Evolutionary conservation across 2,329 filamentous ascomycete species (phyloP).

Genomic region (Scopulariopsis brevicaulis): DNA sequence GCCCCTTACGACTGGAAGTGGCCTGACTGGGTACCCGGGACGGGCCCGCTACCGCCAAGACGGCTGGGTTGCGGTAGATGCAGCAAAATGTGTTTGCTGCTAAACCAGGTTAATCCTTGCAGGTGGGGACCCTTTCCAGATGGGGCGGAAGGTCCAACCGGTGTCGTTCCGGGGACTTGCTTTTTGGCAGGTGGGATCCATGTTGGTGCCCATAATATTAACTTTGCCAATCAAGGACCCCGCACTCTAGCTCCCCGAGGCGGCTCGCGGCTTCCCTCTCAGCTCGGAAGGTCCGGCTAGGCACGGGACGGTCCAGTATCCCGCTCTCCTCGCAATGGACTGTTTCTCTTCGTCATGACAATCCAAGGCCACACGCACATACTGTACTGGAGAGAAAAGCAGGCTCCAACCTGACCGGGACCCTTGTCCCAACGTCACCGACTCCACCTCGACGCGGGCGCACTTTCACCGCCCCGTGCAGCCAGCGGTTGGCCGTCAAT

Average conservation of each 20-base stretch:
- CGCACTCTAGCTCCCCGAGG: neutral
- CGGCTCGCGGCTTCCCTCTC: neutral
- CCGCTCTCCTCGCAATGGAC: neutral
- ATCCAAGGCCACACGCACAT: neutral
- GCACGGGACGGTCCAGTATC: neutral
- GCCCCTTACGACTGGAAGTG: neutral
- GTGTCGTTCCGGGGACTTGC: neutral
- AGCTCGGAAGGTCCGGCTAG: neutral
- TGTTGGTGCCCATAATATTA: neutral
- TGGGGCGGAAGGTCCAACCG: neutral
- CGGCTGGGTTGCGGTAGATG: neutral
- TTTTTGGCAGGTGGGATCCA: neutral
- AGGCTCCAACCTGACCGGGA: no score
- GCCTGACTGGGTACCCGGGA: neutral
- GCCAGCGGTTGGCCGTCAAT: neutral
- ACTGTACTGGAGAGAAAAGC: no score
- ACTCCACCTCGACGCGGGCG: neutral
- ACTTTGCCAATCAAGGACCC: neutral
- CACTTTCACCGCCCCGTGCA: neutral
- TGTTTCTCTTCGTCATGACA: neutral
- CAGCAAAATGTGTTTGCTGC: neutral
- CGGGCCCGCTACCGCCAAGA: neutral
- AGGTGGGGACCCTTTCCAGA: neutral
- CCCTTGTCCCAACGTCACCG: neutral
- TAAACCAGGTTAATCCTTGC: neutral